Conservation (phyloP, 345 rosid species). For the Salix arbutifolia region DNA sequence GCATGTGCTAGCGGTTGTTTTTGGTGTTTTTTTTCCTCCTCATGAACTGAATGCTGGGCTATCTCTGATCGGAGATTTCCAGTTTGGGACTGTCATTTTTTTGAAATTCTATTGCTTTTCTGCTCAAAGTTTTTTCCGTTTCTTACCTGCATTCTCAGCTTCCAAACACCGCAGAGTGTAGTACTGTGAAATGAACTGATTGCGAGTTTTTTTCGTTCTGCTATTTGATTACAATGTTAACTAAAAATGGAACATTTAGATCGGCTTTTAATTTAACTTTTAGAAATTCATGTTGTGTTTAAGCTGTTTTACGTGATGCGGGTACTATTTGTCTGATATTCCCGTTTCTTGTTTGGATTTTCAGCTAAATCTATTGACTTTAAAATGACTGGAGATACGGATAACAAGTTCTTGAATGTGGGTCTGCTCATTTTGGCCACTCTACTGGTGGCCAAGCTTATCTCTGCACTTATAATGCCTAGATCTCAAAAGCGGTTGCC, state of each 20-base stretch:
- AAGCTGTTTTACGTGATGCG: not conserved
- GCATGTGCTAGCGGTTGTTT: not conserved
- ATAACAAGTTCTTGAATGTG: slow-evolving; percentile 53
- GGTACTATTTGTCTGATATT: not conserved
- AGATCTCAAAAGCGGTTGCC: slow-evolving; percentile 72
- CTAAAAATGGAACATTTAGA: not conserved
- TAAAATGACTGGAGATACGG: slow-evolving; percentile 37
- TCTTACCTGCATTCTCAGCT: too few species aligned
- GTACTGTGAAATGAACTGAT: too few species aligned
- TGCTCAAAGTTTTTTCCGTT: not conserved
- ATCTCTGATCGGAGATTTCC: not conserved
- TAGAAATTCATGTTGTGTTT: not conserved
- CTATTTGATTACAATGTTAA: not conserved
- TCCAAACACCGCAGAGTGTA: too few species aligned
- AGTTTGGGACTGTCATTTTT: not conserved
- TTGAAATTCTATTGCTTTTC: not conserved
- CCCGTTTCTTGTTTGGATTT: slow-evolving; percentile 2
- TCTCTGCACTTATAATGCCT: slow-evolving; percentile 50
- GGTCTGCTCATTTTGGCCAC: slow-evolving; percentile 64
- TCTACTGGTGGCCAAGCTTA: slow-evolving; percentile 63
- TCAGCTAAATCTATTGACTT: not conserved
- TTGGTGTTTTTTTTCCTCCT: not conserved
- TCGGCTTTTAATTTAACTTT: not conserved
- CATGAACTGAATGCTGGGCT: not conserved
- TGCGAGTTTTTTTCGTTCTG: too few species aligned